Base-by-base conservation (phyloP, 352 stramenopile species). In the Globisporangium acanthophoron region DNA sequence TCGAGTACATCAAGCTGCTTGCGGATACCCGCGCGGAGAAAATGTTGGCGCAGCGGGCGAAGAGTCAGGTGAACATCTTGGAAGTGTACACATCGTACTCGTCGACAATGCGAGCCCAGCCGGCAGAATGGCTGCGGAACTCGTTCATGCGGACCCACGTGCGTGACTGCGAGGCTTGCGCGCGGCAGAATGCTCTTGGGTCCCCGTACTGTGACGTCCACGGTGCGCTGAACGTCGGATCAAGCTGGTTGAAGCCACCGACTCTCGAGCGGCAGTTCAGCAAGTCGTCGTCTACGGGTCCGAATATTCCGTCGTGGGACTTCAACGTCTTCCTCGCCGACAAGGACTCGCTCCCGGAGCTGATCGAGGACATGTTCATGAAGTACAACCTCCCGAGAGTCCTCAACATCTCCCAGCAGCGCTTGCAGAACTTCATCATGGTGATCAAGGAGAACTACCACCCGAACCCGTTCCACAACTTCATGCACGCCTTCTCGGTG, bases 401-500 rank as follows among this genome's bases (percentile, higher is more conserved):
- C 8, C 58, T 92, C 16, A 62, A 78, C 18, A 85, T 74, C 24
- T 78, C 76, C 16, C 75, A 77, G 61, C 61, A 76, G 24, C 74
- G 70, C 5, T 54, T 94, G 45, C 78, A 78, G 39, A 89, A 91
- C 58, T 94, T 94, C 51, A 89, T 94, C 61, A 67, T 83, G 48
- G 79, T 73, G 8, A 83, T 90, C 58, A 89, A 90, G 55, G 80
- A 89, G 20, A 77, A 89, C 47, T 94, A 94, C 64, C 85, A 92
- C 63, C 82, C 82, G 41, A 94, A 94, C 59, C 85, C 90, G 47
- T 97, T 97, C 65, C 89, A 97, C 73, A 97, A 96, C 74, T 97
- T 93, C 61, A 49, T 89, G 59, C 91, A 97, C 64, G 91, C 84
- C 15, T 85, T 96, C 55, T 90, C 85, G 2, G 89, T 96, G 29